Evolutionary conservation across 2,329 filamentous ascomycete species (phyloP).

Genomic region (Fusarium vanettenii): DNA sequence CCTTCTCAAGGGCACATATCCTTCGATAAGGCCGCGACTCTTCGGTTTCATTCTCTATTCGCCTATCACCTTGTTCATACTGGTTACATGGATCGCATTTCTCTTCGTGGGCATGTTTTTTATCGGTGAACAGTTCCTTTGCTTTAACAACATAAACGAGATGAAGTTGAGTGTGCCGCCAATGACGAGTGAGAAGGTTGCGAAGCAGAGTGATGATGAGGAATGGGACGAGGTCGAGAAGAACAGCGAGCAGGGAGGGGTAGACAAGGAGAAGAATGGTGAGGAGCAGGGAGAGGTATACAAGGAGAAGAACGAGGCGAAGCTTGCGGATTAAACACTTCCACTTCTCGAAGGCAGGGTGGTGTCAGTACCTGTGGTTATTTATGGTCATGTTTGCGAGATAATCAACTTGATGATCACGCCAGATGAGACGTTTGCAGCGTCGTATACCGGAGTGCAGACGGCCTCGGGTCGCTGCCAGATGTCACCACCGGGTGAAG

Average conservation of each 20-base stretch:
- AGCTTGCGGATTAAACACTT: background rate
- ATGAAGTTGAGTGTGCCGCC: background rate
- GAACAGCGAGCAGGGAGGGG: background rate
- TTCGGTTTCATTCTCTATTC: slow-evolving; percentile 23
- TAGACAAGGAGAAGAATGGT: background rate
- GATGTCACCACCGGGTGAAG: background rate
- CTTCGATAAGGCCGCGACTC: background rate
- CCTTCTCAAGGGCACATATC: slow-evolving; percentile 21
- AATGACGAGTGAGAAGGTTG: background rate
- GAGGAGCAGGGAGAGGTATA: background rate
- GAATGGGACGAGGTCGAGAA: background rate
- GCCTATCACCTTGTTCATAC: background rate
- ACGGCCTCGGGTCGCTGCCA: background rate
- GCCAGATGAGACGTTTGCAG: background rate
- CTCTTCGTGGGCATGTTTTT: background rate
- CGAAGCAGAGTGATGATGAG: background rate
- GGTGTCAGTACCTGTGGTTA: too few species aligned
- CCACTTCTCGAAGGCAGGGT: background rate
- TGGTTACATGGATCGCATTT: background rate
- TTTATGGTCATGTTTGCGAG: background rate
- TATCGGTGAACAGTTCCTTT: background rate
- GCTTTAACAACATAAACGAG: background rate
- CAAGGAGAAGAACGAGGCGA: background rate
- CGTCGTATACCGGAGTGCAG: background rate
- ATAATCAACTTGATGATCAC: background rate